These are phyloP conservation scores for Heritiera fomes DNA, from an alignment of 345 rosid genomes.

Conservation along the genomic window DNA sequence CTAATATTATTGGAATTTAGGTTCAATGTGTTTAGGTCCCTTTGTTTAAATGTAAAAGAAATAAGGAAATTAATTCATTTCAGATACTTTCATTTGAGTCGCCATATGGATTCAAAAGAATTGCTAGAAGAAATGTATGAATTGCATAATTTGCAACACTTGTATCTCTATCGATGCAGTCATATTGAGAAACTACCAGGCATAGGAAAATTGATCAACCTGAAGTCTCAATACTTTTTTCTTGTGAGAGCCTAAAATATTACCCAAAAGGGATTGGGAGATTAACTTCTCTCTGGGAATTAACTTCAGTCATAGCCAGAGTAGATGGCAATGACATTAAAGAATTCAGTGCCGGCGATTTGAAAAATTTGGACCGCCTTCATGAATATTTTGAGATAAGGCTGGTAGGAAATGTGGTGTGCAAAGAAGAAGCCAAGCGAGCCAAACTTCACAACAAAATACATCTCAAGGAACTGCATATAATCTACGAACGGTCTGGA, in stretches of 20 bases:
- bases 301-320: background rate
- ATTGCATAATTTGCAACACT: background rate
- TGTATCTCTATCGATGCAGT: background rate
- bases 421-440: background rate
- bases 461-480: background rate
- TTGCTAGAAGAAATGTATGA: background rate
- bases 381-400: background rate
- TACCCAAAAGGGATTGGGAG: background rate
- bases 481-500: too few species aligned
- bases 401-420: background rate
- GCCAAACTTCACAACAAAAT: background rate
- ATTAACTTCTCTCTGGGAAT: background rate
- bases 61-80: background rate
- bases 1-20: background rate
- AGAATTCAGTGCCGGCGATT: background rate
- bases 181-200: background rate
- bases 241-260: background rate
- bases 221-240: background rate
- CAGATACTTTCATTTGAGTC: background rate
- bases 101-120: background rate
- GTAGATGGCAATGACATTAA: background rate
- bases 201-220: background rate
- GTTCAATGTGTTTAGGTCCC: too few species aligned
- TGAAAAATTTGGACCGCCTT: background rate
- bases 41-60: background rate